Base-by-base conservation (phyloP, 78 protist species). In the Dictyostelium firmibasis region DNA sequence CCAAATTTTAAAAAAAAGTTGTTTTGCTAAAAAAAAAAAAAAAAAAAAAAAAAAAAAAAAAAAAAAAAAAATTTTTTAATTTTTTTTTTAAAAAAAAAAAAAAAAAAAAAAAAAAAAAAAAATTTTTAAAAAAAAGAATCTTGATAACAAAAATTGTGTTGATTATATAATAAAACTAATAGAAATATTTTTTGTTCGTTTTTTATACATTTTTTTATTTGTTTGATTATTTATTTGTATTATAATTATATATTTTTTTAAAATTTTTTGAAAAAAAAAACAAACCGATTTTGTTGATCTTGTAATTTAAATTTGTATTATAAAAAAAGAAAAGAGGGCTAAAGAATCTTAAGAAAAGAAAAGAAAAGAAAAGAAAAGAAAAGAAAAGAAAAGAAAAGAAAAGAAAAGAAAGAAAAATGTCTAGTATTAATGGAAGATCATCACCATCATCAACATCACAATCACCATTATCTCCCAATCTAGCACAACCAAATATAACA, bases 371-470 rank as follows among this genome's bases (percentile, higher is more conserved):
- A 53, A 53, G 13, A 53, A 53, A 41, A 41, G 23, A 53, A 53
- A 53, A 16, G 64, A 53, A 16, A 16, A 53, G 23, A 23, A 60
- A 3, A 23, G 27, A 23, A 3, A 60, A 60, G 23, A 60, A 60
- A 14, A 36, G 60, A 33, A 41, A 41, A 75, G 60, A 36, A 36
- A 75, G 14, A n/a, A 36, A 29, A 36, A n/a, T 11, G 35, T 9
- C 62, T 2, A 44, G 83, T 43, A n/a, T n/a, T n/a, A 38, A 18
- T 47, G 85, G 60, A 4, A 44, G 70, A 81, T 79, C 85, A 53
- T 50, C 86, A 57, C 31, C 86, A 81, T 27, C 85, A 27, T 36
- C 70, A n/a, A 27, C 85, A 79, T 47, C 85, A 47, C 62, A 44
- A 79, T 47, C 64, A 25, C 31, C 60, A 27, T 79, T 57, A 11